Percentiles rank a stretch among this genome's conserved stretches.
Conservation (phyloP, 140 eudicot genomes). For the Oenanthe javanica region DNA sequence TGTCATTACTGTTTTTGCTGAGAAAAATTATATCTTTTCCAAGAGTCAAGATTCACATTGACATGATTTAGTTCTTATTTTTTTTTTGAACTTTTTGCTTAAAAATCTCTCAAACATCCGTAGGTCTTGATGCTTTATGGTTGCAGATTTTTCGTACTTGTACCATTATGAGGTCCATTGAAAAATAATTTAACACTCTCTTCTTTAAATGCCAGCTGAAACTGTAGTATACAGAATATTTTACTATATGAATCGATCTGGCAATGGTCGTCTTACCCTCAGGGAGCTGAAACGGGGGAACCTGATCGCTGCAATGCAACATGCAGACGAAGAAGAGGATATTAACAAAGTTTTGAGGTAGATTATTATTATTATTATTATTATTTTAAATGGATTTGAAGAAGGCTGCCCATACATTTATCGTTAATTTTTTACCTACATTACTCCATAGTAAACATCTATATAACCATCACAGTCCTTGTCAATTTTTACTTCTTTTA, state of each 20-base stretch:
- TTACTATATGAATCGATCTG: slow-evolving; percentile 87
- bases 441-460: background rate
- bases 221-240: slow-evolving; percentile 98
- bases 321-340: slow-evolving; percentile 98
- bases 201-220: slow-evolving; percentile 67
- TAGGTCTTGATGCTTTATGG: background rate
- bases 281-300: slow-evolving; percentile 89
- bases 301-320: slow-evolving; percentile 81
- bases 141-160: slow-evolving; percentile 2
- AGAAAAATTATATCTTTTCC: background rate
- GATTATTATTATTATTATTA: background rate
- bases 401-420: background rate
- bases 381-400: background rate
- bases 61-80: background rate
- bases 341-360: slow-evolving; percentile 92
- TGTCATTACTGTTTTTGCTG: background rate
- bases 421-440: background rate
- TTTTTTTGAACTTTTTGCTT: background rate
- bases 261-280: slow-evolving; percentile 86
- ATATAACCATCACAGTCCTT: background rate
- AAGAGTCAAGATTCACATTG: background rate
- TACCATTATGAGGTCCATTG: slow-evolving; percentile 4
- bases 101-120: background rate
- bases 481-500: background rate
- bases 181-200: slow-evolving; percentile 7